A percentile compares a stretch with the other conserved stretches of the same genome.
Evolutionary conservation across 2,329 filamentous ascomycete genomes (phyloP).

Genomic region (Teratosphaeria gauchensis): DNA sequence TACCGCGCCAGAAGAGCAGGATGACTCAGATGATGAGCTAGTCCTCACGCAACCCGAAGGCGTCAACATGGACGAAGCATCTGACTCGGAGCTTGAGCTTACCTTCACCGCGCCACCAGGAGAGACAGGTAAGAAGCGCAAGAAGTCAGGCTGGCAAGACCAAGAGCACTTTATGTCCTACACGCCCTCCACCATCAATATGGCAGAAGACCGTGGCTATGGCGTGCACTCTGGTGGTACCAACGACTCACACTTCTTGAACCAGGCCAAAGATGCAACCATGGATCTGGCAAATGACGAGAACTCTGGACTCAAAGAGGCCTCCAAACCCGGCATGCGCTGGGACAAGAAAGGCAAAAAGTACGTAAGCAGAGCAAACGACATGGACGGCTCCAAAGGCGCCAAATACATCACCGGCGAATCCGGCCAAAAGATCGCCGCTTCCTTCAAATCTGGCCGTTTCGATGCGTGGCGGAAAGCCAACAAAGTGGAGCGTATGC

Average conservation of each 20-base stretch:
- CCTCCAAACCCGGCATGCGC: slow-evolving; percentile 61
- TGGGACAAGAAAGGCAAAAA: slow-evolving; percentile 98
- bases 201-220: slow-evolving; percentile 84
- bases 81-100: slow-evolving; percentile 46
- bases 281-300: slow-evolving; percentile 95
- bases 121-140: slow-evolving; percentile 13
- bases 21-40: slow-evolving; percentile 29
- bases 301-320: slow-evolving; percentile 67
- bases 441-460: slow-evolving; percentile 82
- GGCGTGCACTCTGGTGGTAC: slow-evolving; percentile 72
- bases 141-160: slow-evolving; percentile 57
- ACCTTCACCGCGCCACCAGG: slow-evolving; percentile 33
- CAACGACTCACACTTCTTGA: slow-evolving; percentile 62
- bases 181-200: slow-evolving; percentile 67
- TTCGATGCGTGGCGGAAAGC: slow-evolving; percentile 89
- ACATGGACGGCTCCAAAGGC: slow-evolving; percentile 78
- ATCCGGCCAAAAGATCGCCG: slow-evolving; percentile 90
- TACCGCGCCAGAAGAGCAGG: slow-evolving; percentile 24
- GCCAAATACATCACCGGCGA: slow-evolving; percentile 69
- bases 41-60: slow-evolving; percentile 22
- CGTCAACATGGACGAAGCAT: slow-evolving; percentile 33
- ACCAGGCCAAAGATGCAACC: slow-evolving; percentile 73
- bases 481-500: slow-evolving; percentile 69
- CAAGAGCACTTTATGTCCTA: slow-evolving; percentile 95
- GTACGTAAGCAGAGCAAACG: slow-evolving; percentile 84